Evolutionary conservation across 2,329 filamentous ascomycete species (phyloP), one percentile per base, ranked within the genome.

Genomic region (Biscogniauxia sp.): DNA sequence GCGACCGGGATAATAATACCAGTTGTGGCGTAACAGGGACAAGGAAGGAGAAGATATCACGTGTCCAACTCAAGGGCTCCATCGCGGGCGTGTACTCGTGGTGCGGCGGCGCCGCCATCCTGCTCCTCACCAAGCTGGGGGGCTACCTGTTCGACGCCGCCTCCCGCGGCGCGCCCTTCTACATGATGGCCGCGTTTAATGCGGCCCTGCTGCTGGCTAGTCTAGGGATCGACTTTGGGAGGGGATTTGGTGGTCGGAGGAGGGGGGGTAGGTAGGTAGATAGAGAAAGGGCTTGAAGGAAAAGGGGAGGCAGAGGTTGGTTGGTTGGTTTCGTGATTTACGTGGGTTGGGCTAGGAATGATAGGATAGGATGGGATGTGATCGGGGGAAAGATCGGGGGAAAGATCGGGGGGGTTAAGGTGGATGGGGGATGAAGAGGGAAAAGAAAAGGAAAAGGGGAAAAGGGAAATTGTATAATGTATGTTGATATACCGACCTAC

Each of bases 1-100:
- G 32, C 3, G 13, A 37, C 32, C 32, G 32, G 32, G 32, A 15
- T n/a, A 32, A 8, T 32, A 7, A 32, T 32, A 32, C 3, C 6
- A 32, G 11, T 32, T 2, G 41, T 77, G 79, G 17, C 69, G 54
- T 71, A 83, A 17, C 69, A 72, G 15, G 15, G 20, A 37, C n/a
- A 15, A 51, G 11, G 1, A 23, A 11, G 1, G 26, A 60, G n/a
- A 23, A 23, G 62, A 55, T 77, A 17, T 82, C 82, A 8, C 77
- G 84, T 15, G 81, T 86, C 45, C 78, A 81, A 28, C 84, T 98
- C 57, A 98, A 98, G 78, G 95, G 95, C 13, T 94, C 92, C 15
- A 95, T 99, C 66, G 94, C 95, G 0, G 95, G 95, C 1, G 89
- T 97, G 0, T 99, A 99, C 76, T 96, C 91, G 57, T 85, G 97